Base-by-base conservation (phyloP, 192 early-diverging fungal species). In the Umbelopsis vinacea region DNA sequence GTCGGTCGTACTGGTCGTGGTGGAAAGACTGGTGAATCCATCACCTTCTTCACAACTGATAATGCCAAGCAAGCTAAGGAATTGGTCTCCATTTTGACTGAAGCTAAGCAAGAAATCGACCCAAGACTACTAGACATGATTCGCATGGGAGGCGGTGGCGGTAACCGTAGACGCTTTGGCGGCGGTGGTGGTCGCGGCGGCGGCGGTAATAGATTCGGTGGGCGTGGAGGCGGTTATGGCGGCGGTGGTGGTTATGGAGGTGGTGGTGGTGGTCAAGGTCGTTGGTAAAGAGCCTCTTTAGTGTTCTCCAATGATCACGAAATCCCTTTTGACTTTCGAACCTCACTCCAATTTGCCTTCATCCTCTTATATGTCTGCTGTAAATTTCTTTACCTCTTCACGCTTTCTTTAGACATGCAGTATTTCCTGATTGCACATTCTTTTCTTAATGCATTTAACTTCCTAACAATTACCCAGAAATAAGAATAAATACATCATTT, bases 1-100 rank as follows among this genome's bases (percentile, higher is more conserved):
- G 96, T 99, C 82, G 97, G 97, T 57, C 93, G 97, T 82, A 99
- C 97, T 37, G 97, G 96, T 54, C 90, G 97, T 78, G 97, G 95
- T 48, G 97, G 96, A 47, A 86, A 86, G 45, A 92, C 86, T 35
- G 97, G 97, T 38, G 89, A 91, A n/a, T 90, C 93, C 19, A 89
- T 96, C 76, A 98, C 97, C 5, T 94, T 98, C 81, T 98, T 99
- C 77, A 98, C 96, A 0, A 80, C 85, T 47, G 91, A 94, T 26
- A 95, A 99, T 81, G 89, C 92, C 69, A 85, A 90, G 69, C 92
- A 88, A 74, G 87, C 92, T 35, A 92, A 92, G 72, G 92, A 93
- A 35, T 83, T 99, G 66, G 88, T 93, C 24, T 91, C 91, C 70
- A 95, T 99, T 46, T 84, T 99, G 71, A 85, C 87, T 47, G 91